These are phyloP conservation scores for Schizophyllum amplum DNA, from an alignment of 1,284 basidiomycete genomes.

Conservation along the genomic window DNA sequence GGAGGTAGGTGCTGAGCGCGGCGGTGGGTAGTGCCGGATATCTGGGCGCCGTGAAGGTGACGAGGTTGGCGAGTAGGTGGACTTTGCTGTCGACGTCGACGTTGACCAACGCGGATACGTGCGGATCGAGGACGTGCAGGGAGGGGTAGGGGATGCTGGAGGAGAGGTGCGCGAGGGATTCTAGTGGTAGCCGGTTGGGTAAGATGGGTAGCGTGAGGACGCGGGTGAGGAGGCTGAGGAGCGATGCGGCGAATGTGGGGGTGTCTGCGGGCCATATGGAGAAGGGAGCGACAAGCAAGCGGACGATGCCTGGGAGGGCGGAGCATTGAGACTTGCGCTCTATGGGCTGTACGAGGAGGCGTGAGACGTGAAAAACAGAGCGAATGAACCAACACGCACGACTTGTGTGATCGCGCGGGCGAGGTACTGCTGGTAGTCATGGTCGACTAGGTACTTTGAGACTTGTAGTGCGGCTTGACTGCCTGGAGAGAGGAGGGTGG, in stretches of 20 bases:
- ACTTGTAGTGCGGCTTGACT: constrained; percentile 21
- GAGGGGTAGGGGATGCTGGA: constrained; percentile 17
- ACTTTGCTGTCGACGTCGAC: constrained; percentile 27
- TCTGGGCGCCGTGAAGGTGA: constrained; percentile 50
- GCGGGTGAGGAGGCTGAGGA: constrained; percentile 31
- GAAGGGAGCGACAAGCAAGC: constrained; percentile 33
- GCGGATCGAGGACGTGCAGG: constrained; percentile 12
- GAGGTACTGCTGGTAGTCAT: constrained; percentile 33
- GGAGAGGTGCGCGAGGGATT: constrained; percentile 34
- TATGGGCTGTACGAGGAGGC: constrained; percentile 31
- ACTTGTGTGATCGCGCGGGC: constrained; percentile 24
- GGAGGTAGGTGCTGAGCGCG: constrained; percentile 47
- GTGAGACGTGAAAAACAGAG: neutral
- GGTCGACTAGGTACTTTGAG: constrained; percentile 32
- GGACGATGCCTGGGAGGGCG: constrained; percentile 32
- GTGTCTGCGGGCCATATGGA: constrained; percentile 21
- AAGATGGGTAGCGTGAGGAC: constrained; percentile 59
- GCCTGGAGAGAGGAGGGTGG: constrained; percentile 19
- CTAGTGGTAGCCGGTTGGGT: constrained; percentile 58
- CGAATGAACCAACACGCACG: constrained; percentile 17
- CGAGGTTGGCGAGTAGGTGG: constrained; percentile 60
- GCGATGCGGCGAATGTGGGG: constrained; percentile 24
- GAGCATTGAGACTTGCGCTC: constrained; percentile 28
- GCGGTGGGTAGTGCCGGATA: constrained; percentile 37
- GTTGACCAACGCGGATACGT: constrained; percentile 7